Evolutionary conservation across 2,329 filamentous ascomycete species (phyloP).

Genomic region (Pleurostoma richardsiae): DNA sequence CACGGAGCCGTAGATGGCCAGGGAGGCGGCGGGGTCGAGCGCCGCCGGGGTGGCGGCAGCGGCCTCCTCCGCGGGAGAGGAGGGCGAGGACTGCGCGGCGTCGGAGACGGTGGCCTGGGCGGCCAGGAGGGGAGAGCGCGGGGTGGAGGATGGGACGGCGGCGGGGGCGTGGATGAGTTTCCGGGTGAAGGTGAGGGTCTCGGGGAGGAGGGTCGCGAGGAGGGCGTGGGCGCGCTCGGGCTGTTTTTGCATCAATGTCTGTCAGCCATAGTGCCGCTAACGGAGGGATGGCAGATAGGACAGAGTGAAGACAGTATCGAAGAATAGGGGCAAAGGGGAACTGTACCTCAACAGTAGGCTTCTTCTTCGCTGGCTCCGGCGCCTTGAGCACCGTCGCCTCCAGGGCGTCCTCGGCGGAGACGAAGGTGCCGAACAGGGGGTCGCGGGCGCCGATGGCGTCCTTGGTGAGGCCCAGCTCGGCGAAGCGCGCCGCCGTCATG

Average conservation of each 20-base stretch:
- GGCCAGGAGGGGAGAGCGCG: constrained; percentile 14
- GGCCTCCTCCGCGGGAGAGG: constrained; percentile 8
- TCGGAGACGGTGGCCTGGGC: constrained; percentile 15
- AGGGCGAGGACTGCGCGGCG: constrained; percentile 3
- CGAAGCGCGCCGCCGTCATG: constrained; percentile 23
- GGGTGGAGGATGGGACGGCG: constrained; percentile 6
- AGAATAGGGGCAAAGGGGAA: not conserved
- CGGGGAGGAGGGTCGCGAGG: constrained; percentile 26
- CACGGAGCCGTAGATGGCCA: constrained; percentile 37
- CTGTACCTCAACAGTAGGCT: constrained; percentile 6
- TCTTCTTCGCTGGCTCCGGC: not conserved
- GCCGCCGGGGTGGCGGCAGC: constrained; percentile 3
- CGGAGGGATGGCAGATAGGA: not conserved
- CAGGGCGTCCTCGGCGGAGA: constrained; percentile 5
- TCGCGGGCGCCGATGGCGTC: constrained; percentile 23
- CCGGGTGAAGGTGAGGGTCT: constrained; percentile 30
- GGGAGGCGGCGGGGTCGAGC: not conserved
- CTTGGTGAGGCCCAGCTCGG: constrained; percentile 20
- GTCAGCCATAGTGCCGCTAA: too few relatives aligned
- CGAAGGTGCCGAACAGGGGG: constrained; percentile 14
- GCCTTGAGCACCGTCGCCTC: constrained; percentile 3
- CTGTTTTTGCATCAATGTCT: constrained; percentile 12
- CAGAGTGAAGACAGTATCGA: not conserved
- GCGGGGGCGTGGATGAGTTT: constrained; percentile 22
- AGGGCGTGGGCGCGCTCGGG: constrained; percentile 27